Evolutionary conservation across 140 eudicot genomes (phyloP).

Genomic region (Anethum foeniculum): DNA sequence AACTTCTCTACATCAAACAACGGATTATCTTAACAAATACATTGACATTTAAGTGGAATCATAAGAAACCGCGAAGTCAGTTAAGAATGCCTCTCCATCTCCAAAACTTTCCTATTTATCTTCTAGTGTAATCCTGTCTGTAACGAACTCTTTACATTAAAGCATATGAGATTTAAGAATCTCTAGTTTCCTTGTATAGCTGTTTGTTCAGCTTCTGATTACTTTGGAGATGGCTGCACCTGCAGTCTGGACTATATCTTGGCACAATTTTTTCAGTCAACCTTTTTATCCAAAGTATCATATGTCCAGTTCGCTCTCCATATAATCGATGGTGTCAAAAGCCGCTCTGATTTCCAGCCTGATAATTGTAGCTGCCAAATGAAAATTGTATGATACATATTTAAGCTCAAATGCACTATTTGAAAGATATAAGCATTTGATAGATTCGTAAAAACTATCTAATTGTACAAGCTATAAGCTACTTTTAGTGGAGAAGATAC

Average conservation of each 20-base stretch:
- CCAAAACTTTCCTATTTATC: background rate
- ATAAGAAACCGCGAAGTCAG: background rate
- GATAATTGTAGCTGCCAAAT: conserved; percentile 67
- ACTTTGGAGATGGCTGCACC: background rate
- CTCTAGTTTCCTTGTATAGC: background rate
- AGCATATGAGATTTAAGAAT: background rate
- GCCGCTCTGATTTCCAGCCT: conserved; percentile 89
- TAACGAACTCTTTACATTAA: background rate
- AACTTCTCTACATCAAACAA: too few relatives aligned
- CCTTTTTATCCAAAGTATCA: conserved; percentile 36
- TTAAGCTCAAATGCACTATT: background rate
- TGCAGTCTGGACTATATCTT: background rate
- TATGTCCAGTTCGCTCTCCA: conserved; percentile 86
- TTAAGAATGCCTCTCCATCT: background rate
- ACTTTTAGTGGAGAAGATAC: background rate
- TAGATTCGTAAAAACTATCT: background rate
- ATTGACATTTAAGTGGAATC: background rate
- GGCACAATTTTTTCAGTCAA: conserved; percentile 23
- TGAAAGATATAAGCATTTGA: background rate
- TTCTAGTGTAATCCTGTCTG: background rate
- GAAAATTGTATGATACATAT: background rate
- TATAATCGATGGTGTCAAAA: conserved; percentile 63
- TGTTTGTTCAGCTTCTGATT: conserved; percentile 3
- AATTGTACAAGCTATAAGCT: background rate
- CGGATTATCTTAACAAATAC: background rate